Evolutionary conservation across 2,329 filamentous ascomycete species (phyloP).

Genomic region (Trichophyton mentagrophytes): DNA sequence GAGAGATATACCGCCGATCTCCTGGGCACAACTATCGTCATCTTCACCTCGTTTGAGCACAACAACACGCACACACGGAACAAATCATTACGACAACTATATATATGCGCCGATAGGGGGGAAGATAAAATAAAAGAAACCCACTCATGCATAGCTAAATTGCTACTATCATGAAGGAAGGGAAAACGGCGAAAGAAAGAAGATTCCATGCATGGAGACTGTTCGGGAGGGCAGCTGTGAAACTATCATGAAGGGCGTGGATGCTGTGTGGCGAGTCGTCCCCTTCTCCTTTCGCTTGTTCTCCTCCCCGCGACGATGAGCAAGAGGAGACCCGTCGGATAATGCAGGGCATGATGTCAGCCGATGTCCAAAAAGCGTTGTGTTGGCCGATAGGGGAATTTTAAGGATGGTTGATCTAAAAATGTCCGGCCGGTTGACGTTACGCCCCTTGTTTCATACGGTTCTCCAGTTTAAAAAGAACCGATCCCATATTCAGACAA

Average conservation of each 20-base stretch:
- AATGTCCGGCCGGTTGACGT: neutral
- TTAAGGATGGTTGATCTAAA: neutral
- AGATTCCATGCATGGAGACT: neutral
- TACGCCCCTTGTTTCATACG: neutral
- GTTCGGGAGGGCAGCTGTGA: neutral
- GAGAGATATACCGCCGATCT: neutral
- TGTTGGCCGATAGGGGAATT: conserved; percentile 1
- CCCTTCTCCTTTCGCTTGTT: neutral
- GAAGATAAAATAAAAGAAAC: neutral
- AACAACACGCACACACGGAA: neutral
- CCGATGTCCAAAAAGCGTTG: neutral
- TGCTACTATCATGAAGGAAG: neutral
- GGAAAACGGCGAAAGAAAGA: neutral
- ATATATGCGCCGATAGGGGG: too few relatives aligned
- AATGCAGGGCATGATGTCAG: neutral
- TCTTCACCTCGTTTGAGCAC: neutral
- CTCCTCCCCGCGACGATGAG: neutral
- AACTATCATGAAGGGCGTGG: neutral
- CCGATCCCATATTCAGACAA: neutral
- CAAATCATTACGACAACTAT: neutral
- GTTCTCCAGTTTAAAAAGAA: neutral
- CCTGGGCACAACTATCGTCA: neutral
- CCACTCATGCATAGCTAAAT: neutral
- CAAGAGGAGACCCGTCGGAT: neutral
- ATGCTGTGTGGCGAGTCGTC: neutral